A percentile compares a stretch with the other conserved stretches of the same genome.
phyloP scores from a whole-genome alignment of 1,284 basidiomycete species.

The Sporisorium exsertum region DNA sequence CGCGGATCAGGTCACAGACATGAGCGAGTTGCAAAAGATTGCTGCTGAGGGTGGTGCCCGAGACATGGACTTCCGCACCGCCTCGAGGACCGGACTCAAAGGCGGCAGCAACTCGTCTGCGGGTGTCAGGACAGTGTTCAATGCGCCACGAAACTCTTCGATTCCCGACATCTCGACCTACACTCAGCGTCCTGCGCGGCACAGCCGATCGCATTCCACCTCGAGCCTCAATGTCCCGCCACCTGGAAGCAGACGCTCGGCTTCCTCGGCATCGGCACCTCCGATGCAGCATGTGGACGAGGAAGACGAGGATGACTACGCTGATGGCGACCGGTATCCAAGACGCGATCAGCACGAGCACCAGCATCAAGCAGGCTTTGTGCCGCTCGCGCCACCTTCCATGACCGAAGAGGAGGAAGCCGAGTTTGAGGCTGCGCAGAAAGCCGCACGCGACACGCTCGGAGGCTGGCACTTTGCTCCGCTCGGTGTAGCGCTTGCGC shows the following conservation, averaged over 20 bases:
- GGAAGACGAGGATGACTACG: constrained; percentile 26
- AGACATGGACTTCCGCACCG: constrained; percentile 12
- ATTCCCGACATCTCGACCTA: constrained; percentile 36
- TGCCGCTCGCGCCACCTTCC: constrained; percentile 25
- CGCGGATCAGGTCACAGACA: constrained; percentile 75
- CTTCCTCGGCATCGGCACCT: constrained; percentile 30
- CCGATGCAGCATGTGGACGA: constrained; percentile 38
- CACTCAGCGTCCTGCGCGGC: constrained; percentile 26
- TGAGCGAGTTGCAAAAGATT: constrained; percentile 55
- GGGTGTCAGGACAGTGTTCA: constrained; percentile 3
- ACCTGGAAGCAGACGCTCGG: constrained; percentile 22
- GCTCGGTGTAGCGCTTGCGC: constrained; percentile 57
- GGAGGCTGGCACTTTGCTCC: constrained; percentile 63
- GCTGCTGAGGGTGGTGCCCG: constrained; percentile 36
- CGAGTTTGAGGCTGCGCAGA: constrained; percentile 79
- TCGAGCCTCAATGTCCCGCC: constrained; percentile 30
- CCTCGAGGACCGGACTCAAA: constrained; percentile 72
- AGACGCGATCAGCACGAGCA: constrained; percentile 5
- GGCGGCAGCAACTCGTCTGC: constrained; percentile 73
- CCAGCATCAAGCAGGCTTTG: constrained; percentile 13
- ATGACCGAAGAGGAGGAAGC: constrained; percentile 57
- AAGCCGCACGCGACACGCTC: constrained; percentile 34
- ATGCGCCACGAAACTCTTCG: constrained; percentile 31
- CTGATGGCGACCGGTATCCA: neutral
- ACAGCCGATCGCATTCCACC: constrained; percentile 36